Base-by-base conservation (phyloP, 495 filamentous ascomycete species). In the Neurospora sp. region DNA sequence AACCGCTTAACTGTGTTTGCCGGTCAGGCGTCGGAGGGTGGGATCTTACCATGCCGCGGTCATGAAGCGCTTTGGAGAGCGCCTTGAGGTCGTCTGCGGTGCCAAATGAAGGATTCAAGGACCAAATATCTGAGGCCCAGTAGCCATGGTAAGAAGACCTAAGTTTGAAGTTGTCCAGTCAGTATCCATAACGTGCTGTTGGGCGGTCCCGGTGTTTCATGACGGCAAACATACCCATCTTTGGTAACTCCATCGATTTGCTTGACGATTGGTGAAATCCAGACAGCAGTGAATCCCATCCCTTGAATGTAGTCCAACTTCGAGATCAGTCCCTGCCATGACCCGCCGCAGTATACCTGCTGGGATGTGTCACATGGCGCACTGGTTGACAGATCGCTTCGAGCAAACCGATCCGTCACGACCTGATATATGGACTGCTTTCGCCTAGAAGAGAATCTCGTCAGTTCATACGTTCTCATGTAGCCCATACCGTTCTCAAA, bases 281-380 rank as follows among this genome's bases (percentile, higher is more conserved):
- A 95, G 69, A 95, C 89, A 31, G 92, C 92, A 46, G 91, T 91
- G 76, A 95, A 95, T 18, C 93, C 92, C 90, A 95, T 92, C 72
- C 85, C 85, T 77, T 93, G 87, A 78, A 95, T 92, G 76, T 92
- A 86, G 80, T 91, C 90, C 40, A 92, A 82, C 73, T 90, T 86
- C 40, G 91, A 87, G 72, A 91, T 90, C 71, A 96, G 88, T 6
- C 93, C 93, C 72, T 84, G 83, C 85, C 89, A 95, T 40, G 89
- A 90, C 11, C 93, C 93, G 54, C 92, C 93, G 74, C 93, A 96
- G 83, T 94, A 95, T 49, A 85, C 83, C 2, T 79, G 81, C 11
- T 76, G 42, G 2, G 62, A 87, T 80, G 82, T 89, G 81, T 76
- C 86, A 88, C 71, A 83, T 72, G 73, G 82, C 79, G 84, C 82